Evolutionary conservation across 106 monocot species (phyloP), one percentile per base, ranked within the genome.

Genomic region (Narthecium ossifragum): DNA sequence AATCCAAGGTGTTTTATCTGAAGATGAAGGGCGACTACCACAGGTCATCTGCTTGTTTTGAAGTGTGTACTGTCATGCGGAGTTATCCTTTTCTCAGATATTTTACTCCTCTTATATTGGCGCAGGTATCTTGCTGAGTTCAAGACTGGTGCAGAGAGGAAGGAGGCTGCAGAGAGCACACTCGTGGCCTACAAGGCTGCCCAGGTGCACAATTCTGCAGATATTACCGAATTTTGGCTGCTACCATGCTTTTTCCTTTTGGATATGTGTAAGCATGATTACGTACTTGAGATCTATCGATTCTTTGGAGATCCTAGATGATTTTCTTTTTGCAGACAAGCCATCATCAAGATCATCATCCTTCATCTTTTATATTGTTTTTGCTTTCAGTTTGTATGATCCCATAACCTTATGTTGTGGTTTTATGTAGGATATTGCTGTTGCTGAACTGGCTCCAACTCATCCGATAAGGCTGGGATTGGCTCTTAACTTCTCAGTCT

Each of bases 11-110:
- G 9, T 82, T 83, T 45, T 83, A 78, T 28, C 65, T 72, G 31
- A 83, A 78, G 74, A 83, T 83, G 82, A 77, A 78, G 65, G 82
- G 75, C 24, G 80, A 80, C 57, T 80, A 80, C 66, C 70, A 80
- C 57, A 80, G 80, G 80, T 78, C 14, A 4, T 1, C 12, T 31
- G 38, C 14, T 0, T 12, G 24, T 61, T 57, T 28, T 27, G 27
- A 59, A 3, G 23, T 7, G 25, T 27, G 28, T 26, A 60, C 43
- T 26, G 43, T n/a, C 17, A 43, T 43, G 43, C 12, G 11, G 2
- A 43, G 43, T 13, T 6, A 11, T 7, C 43, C 18, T 43, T 13
- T 43, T 13, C 43, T 43, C 11, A 7, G 43, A 13, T 43, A 17
- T 43, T 43, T 43, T 43, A 1, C 2, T 43, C 26, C 9, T 26